phyloP scores from a whole-genome alignment of 2,329 filamentous ascomycete species.

The Fusarium goolgardi region DNA sequence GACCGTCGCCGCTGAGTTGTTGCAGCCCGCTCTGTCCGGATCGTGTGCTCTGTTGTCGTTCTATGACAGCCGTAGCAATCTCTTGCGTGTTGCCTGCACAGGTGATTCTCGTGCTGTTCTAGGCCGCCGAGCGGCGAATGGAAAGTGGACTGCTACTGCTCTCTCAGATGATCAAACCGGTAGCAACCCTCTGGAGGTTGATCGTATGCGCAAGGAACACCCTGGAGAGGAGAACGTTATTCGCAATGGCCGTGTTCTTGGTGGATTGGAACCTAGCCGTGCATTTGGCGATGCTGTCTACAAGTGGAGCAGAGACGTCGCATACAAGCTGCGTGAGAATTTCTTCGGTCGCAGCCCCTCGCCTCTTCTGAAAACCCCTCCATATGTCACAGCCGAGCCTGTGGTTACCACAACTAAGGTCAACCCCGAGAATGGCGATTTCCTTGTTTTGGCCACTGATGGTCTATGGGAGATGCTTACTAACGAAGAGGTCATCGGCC shows the following conservation, averaged over 20 bases:
- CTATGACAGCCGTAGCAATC: constrained; percentile 88
- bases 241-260: constrained; percentile 88
- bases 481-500: constrained; percentile 95
- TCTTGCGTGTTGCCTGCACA: constrained; percentile 92
- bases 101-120: constrained; percentile 96
- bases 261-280: constrained; percentile 89
- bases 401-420: constrained; percentile 94
- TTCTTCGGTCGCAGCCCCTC: constrained; percentile 90
- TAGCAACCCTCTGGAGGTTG: constrained; percentile 84
- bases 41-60: constrained; percentile 97
- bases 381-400: constrained; percentile 97
- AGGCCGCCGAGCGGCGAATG: constrained; percentile 78
- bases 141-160: constrained; percentile 92
- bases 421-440: constrained; percentile 89
- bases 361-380: constrained; percentile 84
- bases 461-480: constrained; percentile 99
- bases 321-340: constrained; percentile 81
- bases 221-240: constrained; percentile 91
- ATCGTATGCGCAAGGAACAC: constrained; percentile 84
- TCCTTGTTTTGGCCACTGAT: constrained; percentile 95
- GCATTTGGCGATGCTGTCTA: constrained; percentile 97
- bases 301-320: constrained; percentile 92
- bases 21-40: constrained; percentile 94
- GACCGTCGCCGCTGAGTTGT: constrained; percentile 87
- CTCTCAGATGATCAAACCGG: constrained; percentile 96